These are phyloP conservation scores for Cenchrus americanus DNA, from an alignment of 176 grass and related monocot genomes.

Conservation along the genomic window DNA sequence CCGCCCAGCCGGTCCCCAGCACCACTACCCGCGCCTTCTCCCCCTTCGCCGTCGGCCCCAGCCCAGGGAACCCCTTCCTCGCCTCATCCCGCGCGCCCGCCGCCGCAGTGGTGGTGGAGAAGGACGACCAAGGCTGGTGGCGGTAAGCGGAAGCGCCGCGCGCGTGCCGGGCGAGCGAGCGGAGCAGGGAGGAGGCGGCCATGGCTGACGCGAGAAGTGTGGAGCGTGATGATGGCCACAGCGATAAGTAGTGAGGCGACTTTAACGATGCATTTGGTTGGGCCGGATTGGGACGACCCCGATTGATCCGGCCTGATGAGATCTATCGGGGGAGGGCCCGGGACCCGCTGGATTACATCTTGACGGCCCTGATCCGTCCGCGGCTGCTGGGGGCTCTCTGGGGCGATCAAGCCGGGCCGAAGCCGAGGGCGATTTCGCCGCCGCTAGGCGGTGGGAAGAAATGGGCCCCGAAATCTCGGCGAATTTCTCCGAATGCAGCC, in stretches of 20 bases:
- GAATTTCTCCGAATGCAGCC: neutral
- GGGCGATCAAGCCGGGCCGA: neutral
- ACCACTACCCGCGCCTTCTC: conserved; percentile 90
- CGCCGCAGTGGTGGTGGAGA: conserved; percentile 12
- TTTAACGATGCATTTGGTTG: conserved; percentile 12
- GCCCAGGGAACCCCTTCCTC: conserved; percentile 43
- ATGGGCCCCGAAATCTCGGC: neutral
- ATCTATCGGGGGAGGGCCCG: neutral
- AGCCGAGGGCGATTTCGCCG: neutral
- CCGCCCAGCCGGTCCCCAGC: conserved; percentile 94
- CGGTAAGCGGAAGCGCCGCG: conserved; percentile 6
- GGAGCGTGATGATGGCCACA: neutral
- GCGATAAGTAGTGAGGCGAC: conserved; percentile 33
- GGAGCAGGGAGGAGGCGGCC: conserved; percentile 47
- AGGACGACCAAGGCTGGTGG: conserved; percentile 6
- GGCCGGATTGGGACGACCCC: too few species aligned
- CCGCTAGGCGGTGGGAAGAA: conserved; percentile 15
- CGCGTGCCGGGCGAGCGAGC: conserved; percentile 34
- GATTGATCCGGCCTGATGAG: neutral
- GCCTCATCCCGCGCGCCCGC: conserved; percentile 21
- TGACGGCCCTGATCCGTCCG: conserved; percentile 1
- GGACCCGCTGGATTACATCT: conserved; percentile 8
- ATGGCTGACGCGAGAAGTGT: conserved; percentile 24
- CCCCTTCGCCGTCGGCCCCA: conserved; percentile 69
- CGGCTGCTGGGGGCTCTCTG: too few species aligned